Evolutionary conservation across 2,329 filamentous ascomycete genomes (phyloP), one percentile per base, ranked within the genome.

Genomic region (Botrytis elliptica): DNA sequence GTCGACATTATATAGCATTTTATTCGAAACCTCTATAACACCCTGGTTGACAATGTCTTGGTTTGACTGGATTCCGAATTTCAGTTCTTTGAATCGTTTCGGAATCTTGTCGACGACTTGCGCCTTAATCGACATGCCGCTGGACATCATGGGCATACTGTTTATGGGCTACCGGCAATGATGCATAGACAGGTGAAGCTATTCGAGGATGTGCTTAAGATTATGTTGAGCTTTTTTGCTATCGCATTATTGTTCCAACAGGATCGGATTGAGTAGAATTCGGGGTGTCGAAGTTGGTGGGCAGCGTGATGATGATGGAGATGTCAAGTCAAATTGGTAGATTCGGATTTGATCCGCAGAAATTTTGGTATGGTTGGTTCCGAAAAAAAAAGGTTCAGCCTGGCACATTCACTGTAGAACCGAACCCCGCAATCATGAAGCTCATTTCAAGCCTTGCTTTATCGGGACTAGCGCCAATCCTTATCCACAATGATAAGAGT

Each of bases 1-100:
- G 78, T 93, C 91, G 78, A 97, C 89, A 82, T 99, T 94, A 86
- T 97, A 99, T 75, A 98, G 90, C 82, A 95, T 91, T 79, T 94
- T 90, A 82, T 98, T 93, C n/a, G 93, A 97, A 74, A 99, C 92
- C 83, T 98, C 94, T 77, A 98, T 88, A 73, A 98, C 94, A 76
- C 93, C 94, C 84, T 99, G 96, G 81, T 95, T 97, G 78, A 97
- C 93, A 78, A 98, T 97, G 81, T 98, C 94, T 81, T 97, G 93
- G 79, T 93, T 94, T 40, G 95, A 97, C 80, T 97, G 90, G 76
- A 98, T 93, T 80, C 95, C 95, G 83, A 98, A 98, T 81, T 97
- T 95, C 82, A 98, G 89, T 81, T 94, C 92, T 82, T 92, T 94
- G 85, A 98, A 97, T 80, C 93, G 92, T 86, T 97, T 97, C 49